Conservation (phyloP, 2,329 filamentous ascomycete genomes). For the Ophiostoma angusticollis region DNA sequence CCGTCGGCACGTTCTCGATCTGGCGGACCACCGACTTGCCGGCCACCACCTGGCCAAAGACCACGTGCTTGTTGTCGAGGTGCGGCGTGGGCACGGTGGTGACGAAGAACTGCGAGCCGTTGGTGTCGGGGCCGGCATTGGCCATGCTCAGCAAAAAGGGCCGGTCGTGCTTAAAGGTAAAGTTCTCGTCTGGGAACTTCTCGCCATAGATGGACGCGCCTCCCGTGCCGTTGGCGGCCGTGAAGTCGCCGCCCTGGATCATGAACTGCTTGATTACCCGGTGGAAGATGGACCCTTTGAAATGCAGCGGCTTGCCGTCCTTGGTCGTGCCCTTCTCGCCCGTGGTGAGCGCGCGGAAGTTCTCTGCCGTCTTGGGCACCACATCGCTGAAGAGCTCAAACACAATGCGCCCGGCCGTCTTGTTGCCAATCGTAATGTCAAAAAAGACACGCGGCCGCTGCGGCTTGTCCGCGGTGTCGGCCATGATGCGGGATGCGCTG, state of each 20-base stretch:
- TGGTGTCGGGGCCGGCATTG: slow-evolving; percentile 88
- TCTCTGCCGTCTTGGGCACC: slow-evolving; percentile 90
- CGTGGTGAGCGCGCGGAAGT: slow-evolving; percentile 89
- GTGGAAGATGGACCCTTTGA: slow-evolving; percentile 89
- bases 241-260: slow-evolving; percentile 98
- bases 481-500: slow-evolving; percentile 16
- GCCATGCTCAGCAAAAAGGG: slow-evolving; percentile 96
- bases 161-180: slow-evolving; percentile 78
- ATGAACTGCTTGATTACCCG: slow-evolving; percentile 98
- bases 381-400: slow-evolving; percentile 71
- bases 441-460: slow-evolving; percentile 78
- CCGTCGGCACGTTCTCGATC: slow-evolving; percentile 72
- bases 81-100: slow-evolving; percentile 93
- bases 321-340: slow-evolving; percentile 84
- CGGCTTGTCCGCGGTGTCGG: slow-evolving; percentile 28
- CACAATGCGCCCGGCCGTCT: slow-evolving; percentile 61
- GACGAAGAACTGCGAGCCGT: slow-evolving; percentile 96
- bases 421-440: slow-evolving; percentile 71
- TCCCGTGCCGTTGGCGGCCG: slow-evolving; percentile 82
- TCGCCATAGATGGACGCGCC: slow-evolving; percentile 95
- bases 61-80: slow-evolving; percentile 86
- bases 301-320: slow-evolving; percentile 74
- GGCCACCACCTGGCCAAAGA: slow-evolving; percentile 86
- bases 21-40: slow-evolving; percentile 86
- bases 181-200: slow-evolving; percentile 97